Conservation (phyloP, 23 red algal genomes). For the Gracilaria vermiculophylla region DNA sequence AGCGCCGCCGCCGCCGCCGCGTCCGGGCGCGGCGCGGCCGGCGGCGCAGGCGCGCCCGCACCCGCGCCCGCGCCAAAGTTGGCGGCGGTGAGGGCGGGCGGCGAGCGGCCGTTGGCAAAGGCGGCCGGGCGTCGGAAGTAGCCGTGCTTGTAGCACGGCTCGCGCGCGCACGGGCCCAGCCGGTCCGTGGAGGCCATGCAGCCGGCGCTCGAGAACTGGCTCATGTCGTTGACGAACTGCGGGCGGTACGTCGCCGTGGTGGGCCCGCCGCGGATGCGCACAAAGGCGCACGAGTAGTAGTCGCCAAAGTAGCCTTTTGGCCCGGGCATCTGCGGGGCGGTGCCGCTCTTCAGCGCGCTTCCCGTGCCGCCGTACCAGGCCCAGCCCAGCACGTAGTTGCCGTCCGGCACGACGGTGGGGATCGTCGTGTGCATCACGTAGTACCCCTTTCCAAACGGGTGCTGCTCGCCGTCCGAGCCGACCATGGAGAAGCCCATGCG, state of each 20-base stretch:
- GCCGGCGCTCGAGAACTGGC: not conserved
- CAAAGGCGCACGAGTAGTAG: conserved; percentile 61
- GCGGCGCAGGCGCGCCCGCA: too few species aligned
- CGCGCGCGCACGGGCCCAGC: conserved; percentile 22
- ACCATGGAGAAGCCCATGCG: conserved; percentile 34
- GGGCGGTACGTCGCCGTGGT: not conserved
- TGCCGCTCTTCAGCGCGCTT: not conserved
- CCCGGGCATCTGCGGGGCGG: not conserved
- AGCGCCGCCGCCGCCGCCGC: too few species aligned
- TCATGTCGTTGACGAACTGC: conserved; percentile 52
- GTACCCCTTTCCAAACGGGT: conserved; percentile 25
- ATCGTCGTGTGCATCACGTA: conserved; percentile 30
- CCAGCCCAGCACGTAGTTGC: conserved; percentile 60
- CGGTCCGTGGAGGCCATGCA: conserved; percentile 47
- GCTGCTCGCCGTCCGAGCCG: conserved; percentile 26
- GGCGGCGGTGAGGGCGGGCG: conserved; percentile 9
- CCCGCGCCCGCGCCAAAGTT: not conserved
- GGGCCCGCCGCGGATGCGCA: conserved; percentile 26
- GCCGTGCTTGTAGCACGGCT: conserved; percentile 22
- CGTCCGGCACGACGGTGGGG: conserved; percentile 59
- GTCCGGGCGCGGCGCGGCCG: too few species aligned
- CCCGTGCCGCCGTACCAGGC: conserved; percentile 54
- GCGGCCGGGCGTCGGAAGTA: not conserved
- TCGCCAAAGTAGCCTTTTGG: conserved; percentile 29
- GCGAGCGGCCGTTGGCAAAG: not conserved